Evolutionary conservation across 2,329 filamentous ascomycete species (phyloP).

Genomic region (Talaromyces sp.): DNA sequence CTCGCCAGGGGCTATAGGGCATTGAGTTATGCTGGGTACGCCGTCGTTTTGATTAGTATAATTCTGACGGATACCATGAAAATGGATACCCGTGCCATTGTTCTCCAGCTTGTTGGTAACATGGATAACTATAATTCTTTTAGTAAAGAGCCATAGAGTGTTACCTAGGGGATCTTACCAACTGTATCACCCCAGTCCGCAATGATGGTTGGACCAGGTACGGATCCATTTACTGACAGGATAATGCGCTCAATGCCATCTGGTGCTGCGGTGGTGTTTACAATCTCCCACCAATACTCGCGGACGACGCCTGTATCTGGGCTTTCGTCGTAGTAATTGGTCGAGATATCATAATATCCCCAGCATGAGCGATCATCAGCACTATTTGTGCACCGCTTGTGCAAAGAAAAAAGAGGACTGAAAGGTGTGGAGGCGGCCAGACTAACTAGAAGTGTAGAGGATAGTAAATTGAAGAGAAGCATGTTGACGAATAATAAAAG

Average conservation of each 20-base stretch:
- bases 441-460: not conserved
- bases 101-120: constrained; percentile 13
- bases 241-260: constrained; percentile 28
- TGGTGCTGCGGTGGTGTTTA: constrained; percentile 24
- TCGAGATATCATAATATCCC: constrained; percentile 15
- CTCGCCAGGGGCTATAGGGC: constrained; percentile 33
- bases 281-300: constrained; percentile 30
- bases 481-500: not conserved
- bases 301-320: constrained; percentile 27
- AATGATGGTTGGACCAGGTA: constrained; percentile 32
- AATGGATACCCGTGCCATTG: constrained; percentile 31
- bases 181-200: constrained; percentile 35
- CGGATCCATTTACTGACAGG: constrained; percentile 32
- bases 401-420: not conserved
- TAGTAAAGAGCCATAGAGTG: not conserved
- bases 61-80: constrained; percentile 35
- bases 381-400: constrained; percentile 7
- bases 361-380: constrained; percentile 7
- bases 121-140: constrained; percentile 2
- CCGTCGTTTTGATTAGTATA: constrained; percentile 35
- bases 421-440: not conserved
- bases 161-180: not conserved
- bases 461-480: not conserved
- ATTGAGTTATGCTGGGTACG: constrained; percentile 34
- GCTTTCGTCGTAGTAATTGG: constrained; percentile 14